A percentile compares a stretch with the other conserved stretches of the same genome.
Conservation (phyloP, 768 basidiomycete species). For the Leccinum uliginosum region DNA sequence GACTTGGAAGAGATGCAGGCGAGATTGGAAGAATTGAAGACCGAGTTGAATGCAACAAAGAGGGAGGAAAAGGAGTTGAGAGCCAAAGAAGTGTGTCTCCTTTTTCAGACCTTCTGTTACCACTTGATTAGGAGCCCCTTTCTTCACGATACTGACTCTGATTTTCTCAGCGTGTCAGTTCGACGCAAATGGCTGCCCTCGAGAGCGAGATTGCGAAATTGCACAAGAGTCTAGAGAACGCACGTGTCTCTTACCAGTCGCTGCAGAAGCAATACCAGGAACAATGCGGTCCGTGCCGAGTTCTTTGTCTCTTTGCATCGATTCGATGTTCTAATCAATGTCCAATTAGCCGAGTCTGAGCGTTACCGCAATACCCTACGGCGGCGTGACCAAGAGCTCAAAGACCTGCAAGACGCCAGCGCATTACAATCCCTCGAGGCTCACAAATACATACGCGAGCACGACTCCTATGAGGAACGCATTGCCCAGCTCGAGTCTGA, state of each 20-base stretch:
- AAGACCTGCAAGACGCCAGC: slow-evolving; percentile 55
- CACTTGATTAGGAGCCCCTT: neutral
- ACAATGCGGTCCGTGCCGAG: slow-evolving; percentile 63
- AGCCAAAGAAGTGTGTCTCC: slow-evolving; percentile 66
- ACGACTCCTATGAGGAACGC: slow-evolving; percentile 67
- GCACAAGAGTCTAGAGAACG: slow-evolving; percentile 67
- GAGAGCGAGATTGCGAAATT: slow-evolving; percentile 80
- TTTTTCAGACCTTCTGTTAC: slow-evolving; percentile 3
- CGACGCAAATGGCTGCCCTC: slow-evolving; percentile 59
- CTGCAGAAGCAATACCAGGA: slow-evolving; percentile 88
- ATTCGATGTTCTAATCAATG: neutral
- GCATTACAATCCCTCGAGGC: slow-evolving; percentile 62
- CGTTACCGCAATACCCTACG: slow-evolving; percentile 72
- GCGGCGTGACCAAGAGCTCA: slow-evolving; percentile 69
- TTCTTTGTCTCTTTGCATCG: neutral
- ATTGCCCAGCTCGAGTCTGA: slow-evolving; percentile 69
- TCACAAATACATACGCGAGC: slow-evolving; percentile 62
- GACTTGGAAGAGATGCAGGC: slow-evolving; percentile 78
- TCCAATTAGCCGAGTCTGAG: slow-evolving; percentile 62
- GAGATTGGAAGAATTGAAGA: slow-evolving; percentile 70
- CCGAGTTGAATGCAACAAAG: slow-evolving; percentile 74
- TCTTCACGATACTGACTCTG: slow-evolving; percentile 3
- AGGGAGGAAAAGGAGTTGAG: slow-evolving; percentile 92
- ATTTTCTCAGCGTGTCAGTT: slow-evolving; percentile 51
- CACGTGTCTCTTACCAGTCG: slow-evolving; percentile 67